Evolutionary conservation across 805 yeast genomes (phyloP).

Genomic region (Ogataea minuta): DNA sequence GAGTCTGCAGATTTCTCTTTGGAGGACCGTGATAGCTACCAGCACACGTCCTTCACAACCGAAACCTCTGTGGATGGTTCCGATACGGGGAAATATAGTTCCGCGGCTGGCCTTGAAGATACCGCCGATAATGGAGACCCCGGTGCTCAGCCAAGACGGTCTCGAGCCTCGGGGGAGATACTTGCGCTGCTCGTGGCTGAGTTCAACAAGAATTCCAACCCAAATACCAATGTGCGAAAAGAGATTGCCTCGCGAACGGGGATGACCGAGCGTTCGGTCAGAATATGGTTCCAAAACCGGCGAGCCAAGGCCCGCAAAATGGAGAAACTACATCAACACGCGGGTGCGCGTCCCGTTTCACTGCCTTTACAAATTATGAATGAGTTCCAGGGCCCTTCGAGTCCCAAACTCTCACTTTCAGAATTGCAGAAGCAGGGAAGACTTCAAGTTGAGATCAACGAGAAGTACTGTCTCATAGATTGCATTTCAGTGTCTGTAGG

Average conservation of each 20-base stretch:
- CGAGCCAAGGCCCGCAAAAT: constrained; percentile 74
- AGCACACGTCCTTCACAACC: constrained; percentile 2
- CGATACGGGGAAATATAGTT: neutral
- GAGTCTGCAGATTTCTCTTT: constrained; percentile 2
- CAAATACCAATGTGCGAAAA: constrained; percentile 68
- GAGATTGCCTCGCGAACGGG: constrained; percentile 68
- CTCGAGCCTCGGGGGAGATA: constrained; percentile 61
- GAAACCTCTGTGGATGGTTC: constrained; percentile 4
- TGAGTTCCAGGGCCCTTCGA: constrained; percentile 10
- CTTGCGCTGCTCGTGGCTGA: constrained; percentile 64
- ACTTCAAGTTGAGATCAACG: constrained; percentile 56
- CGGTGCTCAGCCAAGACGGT: constrained; percentile 28
- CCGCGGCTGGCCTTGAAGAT: neutral
- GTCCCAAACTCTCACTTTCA: constrained; percentile 17
- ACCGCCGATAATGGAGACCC: constrained; percentile 8
- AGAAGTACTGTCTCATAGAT: constrained; percentile 64
- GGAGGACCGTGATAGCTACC: constrained; percentile 4
- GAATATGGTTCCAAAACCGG: constrained; percentile 92
- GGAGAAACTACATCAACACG: constrained; percentile 44
- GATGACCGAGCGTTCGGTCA: constrained; percentile 83
- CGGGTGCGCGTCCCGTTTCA: constrained; percentile 2
- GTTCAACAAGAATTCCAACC: constrained; percentile 71
- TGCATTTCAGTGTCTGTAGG: constrained; percentile 71
- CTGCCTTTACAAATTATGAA: constrained; percentile 1
- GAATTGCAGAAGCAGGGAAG: constrained; percentile 23